Percentiles rank a stretch among this genome's conserved stretches.
Conservation (phyloP, 1,284 basidiomycete species). For the Stygiomarasmius scandens region DNA sequence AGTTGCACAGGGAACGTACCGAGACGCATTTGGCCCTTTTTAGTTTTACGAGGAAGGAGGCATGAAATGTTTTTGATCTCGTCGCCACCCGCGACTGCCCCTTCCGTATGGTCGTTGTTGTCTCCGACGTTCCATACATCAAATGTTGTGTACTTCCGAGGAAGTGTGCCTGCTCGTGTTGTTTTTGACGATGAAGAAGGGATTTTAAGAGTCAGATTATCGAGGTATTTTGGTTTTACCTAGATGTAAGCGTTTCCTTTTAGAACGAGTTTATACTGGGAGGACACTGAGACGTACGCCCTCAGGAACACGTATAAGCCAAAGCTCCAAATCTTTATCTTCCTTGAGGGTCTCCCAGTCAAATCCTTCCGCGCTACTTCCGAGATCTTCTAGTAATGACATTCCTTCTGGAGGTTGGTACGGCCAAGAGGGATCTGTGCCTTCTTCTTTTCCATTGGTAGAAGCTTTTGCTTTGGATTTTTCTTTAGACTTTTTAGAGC, state of each 20-base stretch:
- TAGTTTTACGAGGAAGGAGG: conserved; percentile 62
- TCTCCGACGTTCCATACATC: conserved; percentile 65
- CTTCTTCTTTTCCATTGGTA: background rate
- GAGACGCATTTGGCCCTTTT: conserved; percentile 59
- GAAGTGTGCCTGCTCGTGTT: conserved; percentile 47
- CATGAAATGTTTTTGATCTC: conserved; percentile 63
- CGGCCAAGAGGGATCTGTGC: conserved; percentile 13
- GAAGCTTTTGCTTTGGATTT: conserved; percentile 5
- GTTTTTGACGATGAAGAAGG: conserved; percentile 40
- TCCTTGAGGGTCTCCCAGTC: conserved; percentile 62
- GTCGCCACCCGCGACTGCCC: conserved; percentile 49
- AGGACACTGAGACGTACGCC: conserved; percentile 46
- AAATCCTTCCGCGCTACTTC: conserved; percentile 51
- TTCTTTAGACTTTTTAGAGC: background rate
- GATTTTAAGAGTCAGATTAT: conserved; percentile 48
- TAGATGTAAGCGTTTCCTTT: conserved; percentile 27
- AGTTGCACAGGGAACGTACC: conserved; percentile 40
- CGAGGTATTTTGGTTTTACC: conserved; percentile 67
- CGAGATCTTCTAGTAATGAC: conserved; percentile 5
- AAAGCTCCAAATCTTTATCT: conserved; percentile 59
- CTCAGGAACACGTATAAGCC: conserved; percentile 69
- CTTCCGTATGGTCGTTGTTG: conserved; percentile 33
- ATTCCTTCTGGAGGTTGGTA: conserved; percentile 12
- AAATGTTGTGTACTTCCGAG: conserved; percentile 55
- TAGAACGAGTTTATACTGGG: conserved; percentile 3